Evolutionary conservation across 1,284 basidiomycete species (phyloP).

Genomic region (Ustilago tritici): DNA sequence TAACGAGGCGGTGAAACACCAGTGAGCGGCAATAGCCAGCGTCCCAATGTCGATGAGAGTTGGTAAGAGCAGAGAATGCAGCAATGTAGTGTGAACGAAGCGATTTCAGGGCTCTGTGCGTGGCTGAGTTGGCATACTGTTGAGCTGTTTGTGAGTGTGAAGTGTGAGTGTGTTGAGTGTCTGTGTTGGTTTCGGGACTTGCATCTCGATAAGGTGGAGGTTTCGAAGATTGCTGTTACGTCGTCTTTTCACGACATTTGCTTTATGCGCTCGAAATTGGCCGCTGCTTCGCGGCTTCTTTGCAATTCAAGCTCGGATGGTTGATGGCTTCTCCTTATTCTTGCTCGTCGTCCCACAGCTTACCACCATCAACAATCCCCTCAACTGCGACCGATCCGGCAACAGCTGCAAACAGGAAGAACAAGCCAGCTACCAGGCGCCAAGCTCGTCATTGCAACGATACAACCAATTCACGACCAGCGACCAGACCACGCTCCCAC

Average conservation of each 20-base stretch:
- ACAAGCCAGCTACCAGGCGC: background rate
- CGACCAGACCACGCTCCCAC: too few relatives aligned
- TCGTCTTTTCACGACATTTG: background rate
- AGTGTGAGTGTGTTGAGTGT: background rate
- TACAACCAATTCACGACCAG: too few relatives aligned
- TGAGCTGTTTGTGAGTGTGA: background rate
- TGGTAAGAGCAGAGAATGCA: background rate
- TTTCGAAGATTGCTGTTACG: constrained; percentile 9
- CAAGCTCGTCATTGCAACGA: too few relatives aligned
- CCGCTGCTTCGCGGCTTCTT: constrained; percentile 7
- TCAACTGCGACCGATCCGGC: background rate
- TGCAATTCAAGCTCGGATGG: constrained; percentile 15
- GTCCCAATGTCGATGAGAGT: background rate
- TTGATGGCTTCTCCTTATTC: constrained; percentile 3
- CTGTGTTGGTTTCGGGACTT: constrained; percentile 7
- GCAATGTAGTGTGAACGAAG: background rate
- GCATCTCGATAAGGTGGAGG: constrained; percentile 7
- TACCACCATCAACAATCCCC: background rate
- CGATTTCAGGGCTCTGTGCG: constrained; percentile 3
- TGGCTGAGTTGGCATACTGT: constrained; percentile 2
- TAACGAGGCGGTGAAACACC: background rate
- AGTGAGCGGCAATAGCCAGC: background rate
- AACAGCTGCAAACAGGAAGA: background rate
- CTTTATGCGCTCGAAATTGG: background rate
- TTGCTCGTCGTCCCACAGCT: background rate